Conservation (phyloP, 2,329 filamentous ascomycete species). For the Ophiocordyceps camponoti-rufipedis region DNA sequence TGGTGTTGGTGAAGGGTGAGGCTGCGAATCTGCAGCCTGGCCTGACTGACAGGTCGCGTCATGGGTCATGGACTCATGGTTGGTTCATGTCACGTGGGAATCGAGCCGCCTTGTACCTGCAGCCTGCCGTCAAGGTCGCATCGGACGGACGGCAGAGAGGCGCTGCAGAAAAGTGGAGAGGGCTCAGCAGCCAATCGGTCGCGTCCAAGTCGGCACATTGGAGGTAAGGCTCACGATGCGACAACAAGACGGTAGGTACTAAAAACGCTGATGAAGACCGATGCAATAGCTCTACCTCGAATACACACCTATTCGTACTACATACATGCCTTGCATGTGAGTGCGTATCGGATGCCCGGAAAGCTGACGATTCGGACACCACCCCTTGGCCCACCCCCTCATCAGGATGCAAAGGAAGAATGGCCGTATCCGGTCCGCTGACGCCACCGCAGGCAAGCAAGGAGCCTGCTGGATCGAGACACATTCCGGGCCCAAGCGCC, state of each 20-base stretch:
- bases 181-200: not conserved
- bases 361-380: not conserved
- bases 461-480: not conserved
- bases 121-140: not conserved
- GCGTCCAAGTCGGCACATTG: not conserved
- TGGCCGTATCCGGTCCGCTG: not conserved
- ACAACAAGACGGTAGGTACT: no score
- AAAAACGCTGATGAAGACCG: no score
- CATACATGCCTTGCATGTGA: no score
- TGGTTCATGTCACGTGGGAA: no score
- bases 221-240: no score
- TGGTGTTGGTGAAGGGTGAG: not conserved
- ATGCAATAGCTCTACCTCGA: not conserved
- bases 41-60: no score
- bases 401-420: not conserved
- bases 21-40: not conserved
- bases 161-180: not conserved
- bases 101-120: not conserved
- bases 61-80: no score
- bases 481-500: not conserved
- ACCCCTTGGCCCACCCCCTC: no score
- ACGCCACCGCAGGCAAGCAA: not conserved
- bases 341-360: not conserved
- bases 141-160: not conserved
- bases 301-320: no score